Percentiles rank a stretch among this genome's conserved stretches.
Conservation (phyloP, 179 eudicot species). For the Gypsophila paniculata region DNA sequence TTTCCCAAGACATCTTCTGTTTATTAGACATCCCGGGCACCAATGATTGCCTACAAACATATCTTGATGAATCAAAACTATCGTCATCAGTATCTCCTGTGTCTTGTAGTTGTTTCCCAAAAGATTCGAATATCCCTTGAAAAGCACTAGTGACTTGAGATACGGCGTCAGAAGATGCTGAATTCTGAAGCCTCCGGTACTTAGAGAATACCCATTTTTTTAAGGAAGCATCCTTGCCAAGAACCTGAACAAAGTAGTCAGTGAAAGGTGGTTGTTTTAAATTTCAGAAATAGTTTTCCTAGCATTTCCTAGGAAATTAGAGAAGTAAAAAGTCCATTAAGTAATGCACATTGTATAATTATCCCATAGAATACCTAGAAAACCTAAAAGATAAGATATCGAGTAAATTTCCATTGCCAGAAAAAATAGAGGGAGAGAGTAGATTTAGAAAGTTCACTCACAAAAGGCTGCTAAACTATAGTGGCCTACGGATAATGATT, state of each 20-base stretch:
- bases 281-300: not conserved
- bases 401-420: not conserved
- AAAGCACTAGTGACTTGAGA: slow-evolving; percentile 52
- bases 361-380: not conserved
- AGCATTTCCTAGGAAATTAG: not conserved
- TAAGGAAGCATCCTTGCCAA: slow-evolving; percentile 55
- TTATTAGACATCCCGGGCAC: slow-evolving; percentile 36
- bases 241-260: slow-evolving; percentile 44
- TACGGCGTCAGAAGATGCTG: slow-evolving; percentile 53
- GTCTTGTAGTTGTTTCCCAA: slow-evolving; percentile 42
- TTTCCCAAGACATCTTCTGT: slow-evolving; percentile 39
- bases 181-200: slow-evolving; percentile 54
- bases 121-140: slow-evolving; percentile 56
- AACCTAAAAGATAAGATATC: not conserved
- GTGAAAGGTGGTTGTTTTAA: not conserved
- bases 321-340: not conserved
- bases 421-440: not conserved
- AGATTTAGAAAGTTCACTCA: not conserved
- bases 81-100: slow-evolving; percentile 44
- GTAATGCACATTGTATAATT: slow-evolving; percentile 3
- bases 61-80: slow-evolving; percentile 42
- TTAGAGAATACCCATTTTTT: slow-evolving; percentile 62
- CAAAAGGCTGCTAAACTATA: not conserved
- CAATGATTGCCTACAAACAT: slow-evolving; percentile 35
- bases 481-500: not conserved